A percentile compares a stretch with the other conserved stretches of the same genome.
Conservation (phyloP, 2,329 filamentous ascomycete species). For the Paracoccidioides brasiliensis region DNA sequence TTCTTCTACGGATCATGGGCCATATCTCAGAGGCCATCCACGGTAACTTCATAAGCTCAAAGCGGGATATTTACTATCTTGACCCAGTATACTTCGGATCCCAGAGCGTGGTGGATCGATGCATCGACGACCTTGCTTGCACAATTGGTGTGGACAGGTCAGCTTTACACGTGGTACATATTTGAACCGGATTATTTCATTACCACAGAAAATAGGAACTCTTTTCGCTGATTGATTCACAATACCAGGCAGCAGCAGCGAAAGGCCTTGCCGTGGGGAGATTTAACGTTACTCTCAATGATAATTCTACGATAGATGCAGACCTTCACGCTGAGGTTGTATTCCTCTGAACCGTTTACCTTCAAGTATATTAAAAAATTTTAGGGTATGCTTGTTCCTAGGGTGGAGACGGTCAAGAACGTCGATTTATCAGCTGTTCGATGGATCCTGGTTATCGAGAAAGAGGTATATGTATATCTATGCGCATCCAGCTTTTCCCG, state of each 20-base stretch:
- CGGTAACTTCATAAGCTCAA: constrained; percentile 39
- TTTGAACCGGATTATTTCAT: background rate
- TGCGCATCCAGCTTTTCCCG: background rate
- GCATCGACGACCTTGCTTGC: constrained; percentile 48
- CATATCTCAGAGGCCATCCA: constrained; percentile 41
- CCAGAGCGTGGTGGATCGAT: constrained; percentile 44
- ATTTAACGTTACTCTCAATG: constrained; percentile 17
- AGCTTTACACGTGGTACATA: constrained; percentile 44
- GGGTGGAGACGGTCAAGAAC: constrained; percentile 30
- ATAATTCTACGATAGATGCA: constrained; percentile 26
- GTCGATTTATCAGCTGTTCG: constrained; percentile 34
- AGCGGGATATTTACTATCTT: constrained; percentile 53
- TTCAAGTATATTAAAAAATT: constrained; percentile 15
- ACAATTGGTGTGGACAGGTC: constrained; percentile 44
- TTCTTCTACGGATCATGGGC: constrained; percentile 43
- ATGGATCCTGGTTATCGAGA: constrained; percentile 52
- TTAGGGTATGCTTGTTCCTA: constrained; percentile 43
- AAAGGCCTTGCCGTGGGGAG: constrained; percentile 32
- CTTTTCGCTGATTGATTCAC: background rate
- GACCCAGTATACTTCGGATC: constrained; percentile 47
- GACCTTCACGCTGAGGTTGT: constrained; percentile 20
- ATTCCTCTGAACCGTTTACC: constrained; percentile 5
- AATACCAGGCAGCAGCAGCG: constrained; percentile 27
- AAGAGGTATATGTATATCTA: constrained; percentile 37
- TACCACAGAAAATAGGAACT: background rate